Base-by-base conservation (phyloP, 2,329 filamentous ascomycete species). In the Lachnellula hyalina region DNA sequence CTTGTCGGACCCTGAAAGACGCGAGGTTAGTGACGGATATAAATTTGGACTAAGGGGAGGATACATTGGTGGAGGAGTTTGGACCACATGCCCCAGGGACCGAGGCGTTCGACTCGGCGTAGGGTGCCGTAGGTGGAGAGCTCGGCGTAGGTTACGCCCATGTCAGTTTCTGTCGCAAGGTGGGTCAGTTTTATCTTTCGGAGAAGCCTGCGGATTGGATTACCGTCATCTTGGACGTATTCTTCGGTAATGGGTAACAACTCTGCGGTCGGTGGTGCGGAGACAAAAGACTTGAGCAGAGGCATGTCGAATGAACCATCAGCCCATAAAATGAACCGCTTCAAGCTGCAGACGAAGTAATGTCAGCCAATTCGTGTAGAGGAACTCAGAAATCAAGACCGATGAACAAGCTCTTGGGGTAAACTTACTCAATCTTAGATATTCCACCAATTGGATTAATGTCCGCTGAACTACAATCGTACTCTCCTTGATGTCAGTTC, bases 241-340 rank as follows among this genome's bases (percentile, higher is more conserved):
- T 74, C 75, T 1, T 78, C 75, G 0, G 84, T 86, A 47, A 88
- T 81, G 7, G 87, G 87, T 62, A 87, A 81, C 5, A 82, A 73
- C 65, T 86, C 84, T 4, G 83, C 83, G 0, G 82, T 85, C 3
- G 83, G 83, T 0, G 75, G 73, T 0, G 84, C 86, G 12, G 76
- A 74, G 40, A 91, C 70, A 72, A 91, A 92, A 9, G 82, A 77
- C 9, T 81, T 70, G 1, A 90, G 77, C n/a, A 17, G 12, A 0
- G 85, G 84, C 1, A 92, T 70, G 5, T 78, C 69, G 64, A 87
- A 90, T 36, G 77, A 72, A 17, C 68, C 72, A 51, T 75, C 70
- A 2, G 84, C 80, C 77, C 82, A 90, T n/a, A 72, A 73, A 56
- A 90, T 87, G 71, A 92, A 90, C 9, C 78, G 72, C 68, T 87